phyloP scores from a whole-genome alignment of 2,329 filamentous ascomycete species.

The Purpureocillium lavendulum region DNA sequence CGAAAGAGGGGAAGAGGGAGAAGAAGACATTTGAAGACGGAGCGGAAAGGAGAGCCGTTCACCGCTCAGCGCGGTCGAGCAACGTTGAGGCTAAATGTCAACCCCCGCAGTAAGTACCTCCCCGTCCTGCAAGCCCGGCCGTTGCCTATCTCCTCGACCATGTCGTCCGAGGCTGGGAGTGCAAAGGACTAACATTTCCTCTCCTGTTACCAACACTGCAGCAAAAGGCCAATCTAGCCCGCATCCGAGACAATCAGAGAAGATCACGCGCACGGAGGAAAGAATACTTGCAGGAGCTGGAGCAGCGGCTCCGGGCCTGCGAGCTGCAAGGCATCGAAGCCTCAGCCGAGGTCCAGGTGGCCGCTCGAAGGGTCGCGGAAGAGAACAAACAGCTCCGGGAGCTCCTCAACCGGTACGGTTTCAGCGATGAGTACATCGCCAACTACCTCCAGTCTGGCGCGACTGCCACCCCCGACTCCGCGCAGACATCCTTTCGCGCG shows the following conservation, averaged over 20 bases:
- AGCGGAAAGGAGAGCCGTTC: neutral
- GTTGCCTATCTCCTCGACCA: neutral
- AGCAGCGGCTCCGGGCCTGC: conserved; percentile 50
- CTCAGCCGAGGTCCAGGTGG: conserved; percentile 62
- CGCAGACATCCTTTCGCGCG: conserved; percentile 10
- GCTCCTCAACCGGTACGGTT: conserved; percentile 49
- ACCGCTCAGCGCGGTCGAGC: neutral
- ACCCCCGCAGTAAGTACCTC: conserved; percentile 12
- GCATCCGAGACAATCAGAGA: conserved; percentile 69
- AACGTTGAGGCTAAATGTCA: conserved; percentile 11
- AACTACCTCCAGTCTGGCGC: conserved; percentile 22
- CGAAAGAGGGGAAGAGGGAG: too few species aligned
- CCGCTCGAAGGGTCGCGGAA: conserved; percentile 58
- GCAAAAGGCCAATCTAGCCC: conserved; percentile 34
- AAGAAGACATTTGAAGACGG: too few species aligned
- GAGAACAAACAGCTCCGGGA: conserved; percentile 59
- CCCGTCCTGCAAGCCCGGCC: neutral
- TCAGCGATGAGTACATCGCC: conserved; percentile 47
- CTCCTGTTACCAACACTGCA: conserved; percentile 9
- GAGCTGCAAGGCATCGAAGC: conserved; percentile 60
- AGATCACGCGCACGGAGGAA: conserved; percentile 66
- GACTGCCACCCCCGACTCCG: conserved; percentile 7
- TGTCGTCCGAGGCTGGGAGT: neutral
- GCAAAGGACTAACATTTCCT: neutral
- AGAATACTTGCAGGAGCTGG: conserved; percentile 64